Evolutionary conservation across 78 protist species (phyloP).

Genomic region (Ministeria vibrans): DNA sequence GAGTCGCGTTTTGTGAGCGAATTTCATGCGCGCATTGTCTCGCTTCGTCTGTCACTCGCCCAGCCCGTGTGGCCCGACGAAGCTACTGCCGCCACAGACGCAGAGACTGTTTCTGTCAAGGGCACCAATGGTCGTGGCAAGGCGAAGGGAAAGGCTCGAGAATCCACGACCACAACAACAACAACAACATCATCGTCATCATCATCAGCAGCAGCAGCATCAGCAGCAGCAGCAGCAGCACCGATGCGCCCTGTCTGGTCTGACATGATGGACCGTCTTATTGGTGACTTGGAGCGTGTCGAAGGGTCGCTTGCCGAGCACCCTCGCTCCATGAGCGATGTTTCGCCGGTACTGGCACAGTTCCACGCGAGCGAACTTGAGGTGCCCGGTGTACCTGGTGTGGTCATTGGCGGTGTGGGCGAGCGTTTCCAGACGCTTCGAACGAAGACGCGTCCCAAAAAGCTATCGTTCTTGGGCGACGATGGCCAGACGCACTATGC

Average conservation of each 20-base stretch:
- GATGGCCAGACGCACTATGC: slow-evolving; percentile 63
- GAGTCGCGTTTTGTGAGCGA: not conserved
- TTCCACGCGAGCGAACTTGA: slow-evolving; percentile 18
- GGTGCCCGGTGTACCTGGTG: slow-evolving; percentile 35
- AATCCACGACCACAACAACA: not conserved
- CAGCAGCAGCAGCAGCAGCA: too few relatives aligned
- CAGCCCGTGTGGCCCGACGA: not conserved
- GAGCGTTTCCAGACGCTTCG: slow-evolving; percentile 40
- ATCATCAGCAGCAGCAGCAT: too few relatives aligned
- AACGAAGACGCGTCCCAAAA: slow-evolving; percentile 85
- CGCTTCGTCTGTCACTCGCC: not conserved
- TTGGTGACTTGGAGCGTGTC: not conserved
- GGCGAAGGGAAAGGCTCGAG: not conserved
- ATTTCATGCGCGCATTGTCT: not conserved
- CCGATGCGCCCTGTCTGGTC: too few relatives aligned
- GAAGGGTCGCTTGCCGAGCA: too few relatives aligned
- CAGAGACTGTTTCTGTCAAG: not conserved
- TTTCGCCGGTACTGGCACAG: slow-evolving; percentile 17
- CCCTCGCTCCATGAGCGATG: too few relatives aligned
- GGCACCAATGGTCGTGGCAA: not conserved
- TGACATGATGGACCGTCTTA: not conserved
- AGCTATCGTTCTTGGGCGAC: slow-evolving; percentile 49
- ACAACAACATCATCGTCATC: not conserved
- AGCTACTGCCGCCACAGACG: not conserved
- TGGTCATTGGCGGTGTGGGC: slow-evolving; percentile 28